These are phyloP conservation scores for Rhizopus delemar DNA, from an alignment of 371 early-diverging fungal species.

Conservation along the genomic window DNA sequence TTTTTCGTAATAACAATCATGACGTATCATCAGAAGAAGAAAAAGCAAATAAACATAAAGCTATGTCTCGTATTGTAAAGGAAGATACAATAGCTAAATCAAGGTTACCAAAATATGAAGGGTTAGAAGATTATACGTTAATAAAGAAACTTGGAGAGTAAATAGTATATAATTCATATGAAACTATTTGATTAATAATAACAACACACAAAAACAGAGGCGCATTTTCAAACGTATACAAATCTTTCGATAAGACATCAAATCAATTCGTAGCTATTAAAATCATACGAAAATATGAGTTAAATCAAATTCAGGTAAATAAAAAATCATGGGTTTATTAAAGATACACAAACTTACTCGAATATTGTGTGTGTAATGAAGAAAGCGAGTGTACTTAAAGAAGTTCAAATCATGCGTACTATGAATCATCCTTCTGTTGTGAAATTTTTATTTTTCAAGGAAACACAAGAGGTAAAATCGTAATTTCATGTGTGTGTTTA, in stretches of 20 bases:
- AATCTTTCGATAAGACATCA: conserved; percentile 59
- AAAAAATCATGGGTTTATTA: conserved; percentile 33
- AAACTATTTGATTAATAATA: conserved; percentile 5
- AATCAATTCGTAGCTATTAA: conserved; percentile 81
- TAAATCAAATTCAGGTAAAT: conserved; percentile 59
- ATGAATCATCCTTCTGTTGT: conserved; percentile 80
- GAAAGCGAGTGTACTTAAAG: conserved; percentile 81
- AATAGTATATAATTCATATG: conserved; percentile 25
- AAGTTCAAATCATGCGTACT: conserved; percentile 84
- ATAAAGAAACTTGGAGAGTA: conserved; percentile 71
- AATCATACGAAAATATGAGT: conserved; percentile 69
- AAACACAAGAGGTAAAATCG: conserved; percentile 48
- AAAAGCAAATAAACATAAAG: conserved; percentile 15
- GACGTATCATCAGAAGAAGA: background rate
- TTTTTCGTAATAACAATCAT: conserved; percentile 19
- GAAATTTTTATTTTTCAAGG: conserved; percentile 65
- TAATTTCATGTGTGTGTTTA: background rate
- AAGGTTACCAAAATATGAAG: conserved; percentile 51
- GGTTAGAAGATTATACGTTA: conserved; percentile 52
- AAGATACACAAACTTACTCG: background rate
- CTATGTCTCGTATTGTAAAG: conserved; percentile 27
- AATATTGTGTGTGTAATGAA: conserved; percentile 18
- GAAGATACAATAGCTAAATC: conserved; percentile 27
- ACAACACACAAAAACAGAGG: conserved; percentile 49
- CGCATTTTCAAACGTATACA: conserved; percentile 85